A percentile compares a stretch with the other conserved stretches of the same genome.
Conservation (phyloP, 129 eudicot genomes). For the Solidago caesia region DNA sequence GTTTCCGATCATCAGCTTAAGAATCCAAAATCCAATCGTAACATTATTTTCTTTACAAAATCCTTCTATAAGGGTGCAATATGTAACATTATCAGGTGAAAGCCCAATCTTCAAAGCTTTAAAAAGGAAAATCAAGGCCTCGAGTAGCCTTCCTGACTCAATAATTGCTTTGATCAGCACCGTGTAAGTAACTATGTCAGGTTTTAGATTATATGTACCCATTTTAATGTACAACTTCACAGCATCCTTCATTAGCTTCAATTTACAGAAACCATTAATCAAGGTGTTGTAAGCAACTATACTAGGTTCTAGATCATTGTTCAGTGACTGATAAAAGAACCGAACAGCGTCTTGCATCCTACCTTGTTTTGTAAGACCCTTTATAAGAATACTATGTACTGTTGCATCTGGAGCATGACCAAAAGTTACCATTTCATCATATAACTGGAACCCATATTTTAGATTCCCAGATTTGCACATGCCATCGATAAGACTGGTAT, state of each 20-base stretch:
- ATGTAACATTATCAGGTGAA: slow-evolving; percentile 53
- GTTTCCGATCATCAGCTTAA: slow-evolving; percentile 43
- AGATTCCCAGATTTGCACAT: slow-evolving; percentile 54
- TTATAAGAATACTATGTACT: slow-evolving; percentile 45
- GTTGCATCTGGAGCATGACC: slow-evolving; percentile 52
- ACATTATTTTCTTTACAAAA: slow-evolving; percentile 46
- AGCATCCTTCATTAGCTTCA: slow-evolving; percentile 36
- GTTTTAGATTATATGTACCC: slow-evolving; percentile 36
- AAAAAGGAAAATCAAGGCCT: slow-evolving; percentile 50
- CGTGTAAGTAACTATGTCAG: slow-evolving; percentile 60
- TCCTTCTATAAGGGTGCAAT: slow-evolving; percentile 62
- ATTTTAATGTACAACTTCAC: slow-evolving; percentile 48
- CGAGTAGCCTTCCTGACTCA: slow-evolving; percentile 32
- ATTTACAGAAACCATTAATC: slow-evolving; percentile 60
- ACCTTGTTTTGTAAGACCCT: slow-evolving; percentile 60
- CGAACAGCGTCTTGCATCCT: slow-evolving; percentile 49
- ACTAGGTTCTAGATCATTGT: slow-evolving; percentile 38
- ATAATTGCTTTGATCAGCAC: slow-evolving; percentile 51
- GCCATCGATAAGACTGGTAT: slow-evolving; percentile 58
- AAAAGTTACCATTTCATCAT: slow-evolving; percentile 38
- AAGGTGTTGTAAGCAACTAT: slow-evolving; percentile 46
- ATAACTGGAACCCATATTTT: slow-evolving; percentile 46
- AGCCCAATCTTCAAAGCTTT: slow-evolving; percentile 44
- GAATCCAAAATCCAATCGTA: slow-evolving; percentile 42
- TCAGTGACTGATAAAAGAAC: slow-evolving; percentile 46